Evolutionary conservation across 129 eudicot genomes (phyloP).

Genomic region (Helianthus annuus): HanXRQr2.0-SUNRISE NC_035441.2:62986411-62986910

Average conservation of each 20-base stretch:
- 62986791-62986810: slow-evolving; percentile 99
- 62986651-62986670: slow-evolving; percentile 77
- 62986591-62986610: background rate
- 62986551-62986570: slow-evolving; percentile 58
- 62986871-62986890: background rate
- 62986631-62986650: slow-evolving; percentile 77
- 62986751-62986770: slow-evolving; percentile 81
- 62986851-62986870: background rate
- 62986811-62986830: slow-evolving; percentile 86
- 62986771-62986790: slow-evolving; percentile 75
- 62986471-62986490: slow-evolving; percentile 99
- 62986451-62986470: slow-evolving; percentile 98
- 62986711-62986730: slow-evolving; percentile 86
- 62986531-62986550: slow-evolving; percentile 71
- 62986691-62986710: slow-evolving; percentile 85
- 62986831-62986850: slow-evolving; percentile 39
- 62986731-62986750: slow-evolving; percentile 86
- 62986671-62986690: slow-evolving; percentile 94
- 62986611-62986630: slow-evolving; percentile 41
- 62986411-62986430: slow-evolving; percentile 96
- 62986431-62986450: slow-evolving; percentile 95
- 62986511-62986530: slow-evolving; percentile 78
- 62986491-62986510: slow-evolving; percentile 89
- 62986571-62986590: slow-evolving; percentile 30
- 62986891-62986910: background rate